Conservation (phyloP, 352 stramenopile species). For the Aphanomyces stellatus region DNA sequence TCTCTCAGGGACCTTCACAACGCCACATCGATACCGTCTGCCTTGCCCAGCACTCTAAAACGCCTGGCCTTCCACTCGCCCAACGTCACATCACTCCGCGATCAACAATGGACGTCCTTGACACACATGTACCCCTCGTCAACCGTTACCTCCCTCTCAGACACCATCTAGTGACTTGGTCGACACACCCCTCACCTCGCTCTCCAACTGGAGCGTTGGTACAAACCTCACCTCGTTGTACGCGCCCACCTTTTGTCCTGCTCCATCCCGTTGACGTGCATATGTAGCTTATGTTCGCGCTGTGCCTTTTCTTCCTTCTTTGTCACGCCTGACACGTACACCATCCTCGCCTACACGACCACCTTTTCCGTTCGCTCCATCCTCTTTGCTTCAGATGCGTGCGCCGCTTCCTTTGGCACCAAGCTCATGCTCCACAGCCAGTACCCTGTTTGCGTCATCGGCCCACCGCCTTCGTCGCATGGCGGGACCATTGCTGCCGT, state of each 20-base stretch:
- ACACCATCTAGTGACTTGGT: no score
- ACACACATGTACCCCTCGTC: no score
- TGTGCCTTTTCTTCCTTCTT: background rate
- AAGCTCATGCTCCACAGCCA: background rate
- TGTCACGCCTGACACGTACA: background rate
- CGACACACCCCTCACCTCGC: background rate
- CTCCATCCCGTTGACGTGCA: no score
- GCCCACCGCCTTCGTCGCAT: background rate
- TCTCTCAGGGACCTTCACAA: background rate
- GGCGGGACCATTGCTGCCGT: background rate
- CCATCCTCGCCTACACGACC: background rate
- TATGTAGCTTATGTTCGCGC: background rate
- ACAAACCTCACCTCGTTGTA: background rate
- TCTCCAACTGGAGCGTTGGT: background rate
- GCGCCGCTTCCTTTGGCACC: background rate
- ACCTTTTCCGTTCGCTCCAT: background rate
- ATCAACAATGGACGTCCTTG: no score
- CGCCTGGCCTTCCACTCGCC: background rate
- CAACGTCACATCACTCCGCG: background rate
- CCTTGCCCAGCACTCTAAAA: background rate
- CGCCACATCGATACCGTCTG: background rate
- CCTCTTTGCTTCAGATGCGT: background rate
- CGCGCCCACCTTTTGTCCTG: background rate
- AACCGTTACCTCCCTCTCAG: no score
- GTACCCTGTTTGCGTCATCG: background rate